A percentile compares a stretch with the other conserved stretches of the same genome.
Evolutionary conservation across 495 filamentous ascomycete genomes (phyloP).

Genomic region (Elaphomyces granulatus): DNA sequence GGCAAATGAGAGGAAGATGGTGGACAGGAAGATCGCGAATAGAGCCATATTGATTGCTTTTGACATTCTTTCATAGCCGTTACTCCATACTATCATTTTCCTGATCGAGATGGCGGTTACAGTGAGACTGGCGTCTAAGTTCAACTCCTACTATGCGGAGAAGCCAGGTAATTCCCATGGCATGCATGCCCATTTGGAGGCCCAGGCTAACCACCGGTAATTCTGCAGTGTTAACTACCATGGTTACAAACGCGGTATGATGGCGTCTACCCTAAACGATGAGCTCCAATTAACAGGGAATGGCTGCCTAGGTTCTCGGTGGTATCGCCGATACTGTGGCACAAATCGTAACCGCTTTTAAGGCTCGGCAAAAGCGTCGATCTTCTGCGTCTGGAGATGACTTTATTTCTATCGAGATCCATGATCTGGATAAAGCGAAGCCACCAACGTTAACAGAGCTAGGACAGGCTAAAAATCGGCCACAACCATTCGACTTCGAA

Average conservation of each 20-base stretch:
- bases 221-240: conserved; percentile 74
- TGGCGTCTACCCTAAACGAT: conserved; percentile 1
- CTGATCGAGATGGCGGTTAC: conserved; percentile 78
- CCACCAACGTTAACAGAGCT: conserved; percentile 50
- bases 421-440: conserved; percentile 75
- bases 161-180: conserved; percentile 50
- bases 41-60: background rate
- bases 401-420: conserved; percentile 74
- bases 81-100: conserved; percentile 75
- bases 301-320: conserved; percentile 48
- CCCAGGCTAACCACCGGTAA: conserved; percentile 14
- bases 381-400: conserved; percentile 44
- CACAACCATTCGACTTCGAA: conserved; percentile 90
- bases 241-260: conserved; percentile 90
- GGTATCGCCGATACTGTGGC: conserved; percentile 93
- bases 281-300: background rate
- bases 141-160: conserved; percentile 82
- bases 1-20: too few species aligned
- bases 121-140: conserved; percentile 66
- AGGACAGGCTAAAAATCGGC: conserved; percentile 48
- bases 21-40: conserved; percentile 1
- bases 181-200: background rate
- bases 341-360: conserved; percentile 78
- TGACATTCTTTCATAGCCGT: conserved; percentile 42
- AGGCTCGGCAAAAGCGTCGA: conserved; percentile 48